Conservation (phyloP, 1,139 yeast species). For the Lodderomyces metapsilosis region DNA sequence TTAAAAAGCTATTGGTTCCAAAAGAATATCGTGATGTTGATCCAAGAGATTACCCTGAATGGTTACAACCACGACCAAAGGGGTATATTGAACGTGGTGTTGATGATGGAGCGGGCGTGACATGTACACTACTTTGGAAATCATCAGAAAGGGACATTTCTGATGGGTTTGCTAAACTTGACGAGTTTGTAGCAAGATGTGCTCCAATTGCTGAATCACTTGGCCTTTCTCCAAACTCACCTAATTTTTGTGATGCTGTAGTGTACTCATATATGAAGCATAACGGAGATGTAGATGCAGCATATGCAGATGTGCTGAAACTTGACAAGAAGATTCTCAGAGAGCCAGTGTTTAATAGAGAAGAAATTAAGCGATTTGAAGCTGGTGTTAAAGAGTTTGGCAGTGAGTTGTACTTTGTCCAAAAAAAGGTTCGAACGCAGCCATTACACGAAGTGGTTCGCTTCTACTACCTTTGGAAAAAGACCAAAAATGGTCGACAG, state of each 20-base stretch:
- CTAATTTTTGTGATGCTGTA: conserved; percentile 79
- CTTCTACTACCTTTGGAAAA: conserved; percentile 89
- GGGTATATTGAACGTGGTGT: conserved; percentile 89
- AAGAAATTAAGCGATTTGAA: conserved; percentile 70
- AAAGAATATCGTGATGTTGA: conserved; percentile 39
- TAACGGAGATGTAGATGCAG: conserved; percentile 48
- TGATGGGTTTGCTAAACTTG: conserved; percentile 40
- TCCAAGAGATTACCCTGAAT: conserved; percentile 58
- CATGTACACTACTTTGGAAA: conserved; percentile 71
- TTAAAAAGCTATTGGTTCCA: conserved; percentile 47
- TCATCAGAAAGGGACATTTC: conserved; percentile 34
- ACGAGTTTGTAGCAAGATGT: conserved; percentile 55
- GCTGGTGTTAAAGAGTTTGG: conserved; percentile 73
- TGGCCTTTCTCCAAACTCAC: conserved; percentile 49
- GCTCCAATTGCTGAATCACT: conserved; percentile 55
- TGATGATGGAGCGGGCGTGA: conserved; percentile 54
- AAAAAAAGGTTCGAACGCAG: conserved; percentile 65
- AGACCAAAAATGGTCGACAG: conserved; percentile 66
- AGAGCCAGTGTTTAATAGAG: conserved; percentile 72
- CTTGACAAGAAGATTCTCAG: conserved; percentile 58
- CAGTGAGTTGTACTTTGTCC: conserved; percentile 76
- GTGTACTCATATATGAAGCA: conserved; percentile 52
- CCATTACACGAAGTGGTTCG: conserved; percentile 76
- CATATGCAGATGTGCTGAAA: conserved; percentile 36
- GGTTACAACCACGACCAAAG: conserved; percentile 77